Base-by-base conservation (phyloP, 2,329 filamentous ascomycete genomes). In the Atkinsonella hypoxylon region DNA sequence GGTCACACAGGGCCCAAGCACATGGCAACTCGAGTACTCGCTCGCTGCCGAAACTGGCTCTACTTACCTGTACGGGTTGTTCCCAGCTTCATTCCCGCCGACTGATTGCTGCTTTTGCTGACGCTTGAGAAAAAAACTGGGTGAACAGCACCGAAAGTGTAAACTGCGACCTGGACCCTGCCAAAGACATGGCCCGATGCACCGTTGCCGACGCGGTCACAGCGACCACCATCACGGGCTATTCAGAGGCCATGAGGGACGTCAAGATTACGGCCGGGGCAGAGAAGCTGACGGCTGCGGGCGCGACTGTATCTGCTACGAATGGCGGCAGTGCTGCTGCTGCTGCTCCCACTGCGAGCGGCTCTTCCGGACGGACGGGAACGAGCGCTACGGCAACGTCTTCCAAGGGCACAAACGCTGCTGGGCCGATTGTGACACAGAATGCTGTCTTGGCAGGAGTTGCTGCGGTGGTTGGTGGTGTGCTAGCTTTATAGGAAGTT, bases 241-340 rank as follows among this genome's bases (percentile, higher is more conserved):
- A 65, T 51, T 47, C 47, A n/a, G 18, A 49, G 0, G 9, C 51
- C 18, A 54, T 62, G 39, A 32, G 56, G 12, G 60, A 66, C 50
- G 62, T 70, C 22, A 67, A 66, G 34, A 54, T 71, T 48, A 70
- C 68, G 17, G 65, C 64, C 15, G 70, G 69, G 4, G 50, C 61
- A 34, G 63, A 69, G 47, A 69, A 68, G 58, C 58, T 71, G 4
- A 48, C 51, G 32, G 48, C 56, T 30, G 43, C 51, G 18, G 55
- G 52, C 13, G 48, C 44, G 40, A 47, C 45, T 41, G 49, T 45
- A 4, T 51, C 53, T 38, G 38, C 41, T 38, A 54, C 51, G n/a
- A 49, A 51, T 32, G 40, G 44, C 51, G n/a, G 45, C 51, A 48
- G 49, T n/a, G 49, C 45, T 12, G 34, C 39, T n/a, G 45, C 17